Base-by-base conservation (phyloP, 2,329 filamentous ascomycete species). In the Paecilomyces variotii region DNA sequence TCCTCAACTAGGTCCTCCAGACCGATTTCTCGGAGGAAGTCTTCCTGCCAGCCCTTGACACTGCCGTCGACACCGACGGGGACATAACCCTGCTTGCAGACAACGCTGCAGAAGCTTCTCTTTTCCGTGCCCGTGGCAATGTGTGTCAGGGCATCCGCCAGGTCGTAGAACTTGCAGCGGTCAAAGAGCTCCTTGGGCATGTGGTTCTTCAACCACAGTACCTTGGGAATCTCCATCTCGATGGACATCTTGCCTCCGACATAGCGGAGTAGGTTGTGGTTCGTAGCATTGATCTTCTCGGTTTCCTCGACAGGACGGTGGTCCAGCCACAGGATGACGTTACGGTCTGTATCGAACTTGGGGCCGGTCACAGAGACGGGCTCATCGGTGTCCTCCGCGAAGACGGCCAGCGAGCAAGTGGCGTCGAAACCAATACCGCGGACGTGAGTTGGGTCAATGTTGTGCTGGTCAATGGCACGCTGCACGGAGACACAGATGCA, bases 161-260 rank as follows among this genome's bases (percentile, higher is more conserved):
- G 77, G 70, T 99, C 94, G 74, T 96, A 99, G 72, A 99, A 99
- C 76, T 96, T 97, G 85, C 92, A 97, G 62, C 88, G 86, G 58
- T 87, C 87, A 68, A 97, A 99, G 14, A 94, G 80, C 68, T 96
- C 90, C 57, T 88, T 82, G 2, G 94, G 89, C 94, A 99, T 97
- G 77, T 97, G 85, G 76, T 96, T 96, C 83, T 97, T 97, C 71
- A 99, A 82, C 94, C 94, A 99, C 59, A 97, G 82, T 1, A 97
- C 90, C 78, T 99, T 99, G 63, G 94, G 94, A 58, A 99, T 95
- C 75, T 99, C 94, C 94, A 99, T 99, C 80, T 99, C 94, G 64
- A 97, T 93, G 72, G 91, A 96, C 94, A 99, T 99, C 73, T 89
- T 93, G 63, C 94, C 94, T 66, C 94, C 94, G 19, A 99, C 94